These are phyloP conservation scores for Neopestalotiopsis sp. DNA, from an alignment of 2,329 filamentous ascomycete species.

Conservation along the genomic window DNA sequence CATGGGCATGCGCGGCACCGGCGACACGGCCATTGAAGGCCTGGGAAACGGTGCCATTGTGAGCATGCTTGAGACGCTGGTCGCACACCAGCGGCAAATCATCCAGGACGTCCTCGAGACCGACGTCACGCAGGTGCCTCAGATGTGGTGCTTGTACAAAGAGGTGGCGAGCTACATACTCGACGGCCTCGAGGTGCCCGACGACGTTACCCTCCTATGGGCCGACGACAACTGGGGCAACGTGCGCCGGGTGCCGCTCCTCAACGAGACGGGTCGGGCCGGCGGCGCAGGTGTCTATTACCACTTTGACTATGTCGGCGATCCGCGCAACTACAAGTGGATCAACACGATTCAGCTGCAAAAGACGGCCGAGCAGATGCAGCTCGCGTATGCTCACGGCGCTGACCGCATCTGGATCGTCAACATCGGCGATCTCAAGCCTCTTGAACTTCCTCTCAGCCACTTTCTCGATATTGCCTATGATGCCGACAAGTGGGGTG, in stretches of 20 bases:
- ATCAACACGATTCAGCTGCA: constrained; percentile 71
- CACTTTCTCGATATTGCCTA: constrained; percentile 74
- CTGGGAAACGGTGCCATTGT: constrained; percentile 63
- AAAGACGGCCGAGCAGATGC: constrained; percentile 71
- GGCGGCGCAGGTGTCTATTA: constrained; percentile 66
- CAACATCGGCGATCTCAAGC: constrained; percentile 69
- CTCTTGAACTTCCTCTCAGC: constrained; percentile 66
- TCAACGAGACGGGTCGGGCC: constrained; percentile 54
- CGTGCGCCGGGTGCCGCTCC: constrained; percentile 60
- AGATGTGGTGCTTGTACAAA: constrained; percentile 77
- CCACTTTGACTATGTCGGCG: constrained; percentile 60
- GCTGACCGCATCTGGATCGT: constrained; percentile 68
- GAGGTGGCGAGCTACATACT: constrained; percentile 75
- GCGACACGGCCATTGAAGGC: constrained; percentile 64
- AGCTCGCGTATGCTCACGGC: constrained; percentile 60
- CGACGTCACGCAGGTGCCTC: constrained; percentile 60
- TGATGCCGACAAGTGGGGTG: constrained; percentile 61
- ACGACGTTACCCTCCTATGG: constrained; percentile 67
- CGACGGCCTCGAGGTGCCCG: constrained; percentile 62
- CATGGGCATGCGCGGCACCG: constrained; percentile 72
- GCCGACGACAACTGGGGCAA: constrained; percentile 69
- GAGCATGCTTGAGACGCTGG: constrained; percentile 62
- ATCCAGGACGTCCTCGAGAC: constrained; percentile 60
- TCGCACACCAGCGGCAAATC: constrained; percentile 63
- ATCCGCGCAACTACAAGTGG: constrained; percentile 64